phyloP scores from a whole-genome alignment of 2,329 filamentous ascomycete species.

The Aschersonia sp. region DNA sequence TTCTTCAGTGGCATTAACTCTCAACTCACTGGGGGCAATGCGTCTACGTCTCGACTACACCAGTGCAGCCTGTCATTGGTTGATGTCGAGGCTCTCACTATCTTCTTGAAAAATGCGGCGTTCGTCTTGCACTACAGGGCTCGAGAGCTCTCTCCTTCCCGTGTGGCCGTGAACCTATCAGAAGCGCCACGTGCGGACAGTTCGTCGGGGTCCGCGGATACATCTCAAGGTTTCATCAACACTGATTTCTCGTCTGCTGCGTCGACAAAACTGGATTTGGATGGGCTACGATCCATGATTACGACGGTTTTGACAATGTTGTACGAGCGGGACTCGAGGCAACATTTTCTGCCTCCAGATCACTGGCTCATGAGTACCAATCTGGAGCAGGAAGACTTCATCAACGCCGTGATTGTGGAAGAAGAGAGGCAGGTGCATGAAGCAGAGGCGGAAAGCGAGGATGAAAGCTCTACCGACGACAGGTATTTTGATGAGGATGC shows the following conservation, averaged over 20 bases:
- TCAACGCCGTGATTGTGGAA: constrained; percentile 73
- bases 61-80: constrained; percentile 53
- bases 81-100: constrained; percentile 60
- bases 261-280: constrained; percentile 42
- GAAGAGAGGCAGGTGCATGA: constrained; percentile 63
- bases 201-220: no score
- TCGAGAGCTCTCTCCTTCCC: constrained; percentile 36
- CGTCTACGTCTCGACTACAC: constrained; percentile 32
- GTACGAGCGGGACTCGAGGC: constrained; percentile 84
- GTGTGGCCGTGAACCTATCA: constrained; percentile 8
- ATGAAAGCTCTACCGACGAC: constrained; percentile 8
- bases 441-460: constrained; percentile 13
- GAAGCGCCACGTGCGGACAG: constrained; percentile 12
- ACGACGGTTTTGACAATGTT: constrained; percentile 73
- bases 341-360: constrained; percentile 64
- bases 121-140: constrained; percentile 82
- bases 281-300: constrained; percentile 65
- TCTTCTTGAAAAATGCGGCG: constrained; percentile 79
- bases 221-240: background rate
- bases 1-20: constrained; percentile 54
- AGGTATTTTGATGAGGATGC: constrained; percentile 14
- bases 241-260: background rate
- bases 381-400: constrained; percentile 82
- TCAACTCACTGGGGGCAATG: constrained; percentile 19
- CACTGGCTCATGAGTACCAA: constrained; percentile 89